Conservation (phyloP, 75 land plant species). For the Pinus tabuliformis region DNA sequence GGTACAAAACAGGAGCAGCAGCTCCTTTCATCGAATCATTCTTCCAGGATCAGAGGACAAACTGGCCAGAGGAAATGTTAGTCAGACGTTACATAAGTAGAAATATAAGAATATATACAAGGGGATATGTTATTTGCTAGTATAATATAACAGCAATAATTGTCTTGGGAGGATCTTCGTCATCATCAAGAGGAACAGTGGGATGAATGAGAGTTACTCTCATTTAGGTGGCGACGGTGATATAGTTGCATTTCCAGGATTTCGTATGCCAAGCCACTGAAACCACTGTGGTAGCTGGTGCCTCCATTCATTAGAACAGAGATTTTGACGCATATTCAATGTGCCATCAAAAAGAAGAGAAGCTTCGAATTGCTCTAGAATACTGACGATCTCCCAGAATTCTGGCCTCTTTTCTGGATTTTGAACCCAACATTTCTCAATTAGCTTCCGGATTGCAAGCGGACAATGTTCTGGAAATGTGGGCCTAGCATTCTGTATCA, state of each 20-base stretch:
- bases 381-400: conserved; percentile 74
- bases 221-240: conserved; percentile 8
- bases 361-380: conserved; percentile 58
- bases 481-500: conserved; percentile 74
- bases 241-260: conserved; percentile 9
- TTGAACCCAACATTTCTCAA: conserved; percentile 78
- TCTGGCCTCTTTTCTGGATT: conserved; percentile 83
- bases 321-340: conserved; percentile 22
- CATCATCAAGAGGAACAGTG: background rate
- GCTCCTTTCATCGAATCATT: background rate
- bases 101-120: conserved; percentile 2
- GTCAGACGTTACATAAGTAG: background rate
- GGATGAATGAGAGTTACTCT: background rate
- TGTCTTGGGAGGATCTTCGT: background rate
- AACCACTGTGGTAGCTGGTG: conserved; percentile 51
- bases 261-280: conserved; percentile 35
- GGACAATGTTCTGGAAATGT: conserved; percentile 68
- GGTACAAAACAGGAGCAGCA: background rate
- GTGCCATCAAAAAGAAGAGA: conserved; percentile 45
- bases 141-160: background rate
- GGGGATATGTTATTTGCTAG: background rate
- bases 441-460: conserved; percentile 44
- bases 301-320: conserved; percentile 39
- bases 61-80: background rate
- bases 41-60: conserved; percentile 1